Evolutionary conservation across 352 stramenopile species (phyloP).

Genomic region (Thalassiosira allenii): DNA sequence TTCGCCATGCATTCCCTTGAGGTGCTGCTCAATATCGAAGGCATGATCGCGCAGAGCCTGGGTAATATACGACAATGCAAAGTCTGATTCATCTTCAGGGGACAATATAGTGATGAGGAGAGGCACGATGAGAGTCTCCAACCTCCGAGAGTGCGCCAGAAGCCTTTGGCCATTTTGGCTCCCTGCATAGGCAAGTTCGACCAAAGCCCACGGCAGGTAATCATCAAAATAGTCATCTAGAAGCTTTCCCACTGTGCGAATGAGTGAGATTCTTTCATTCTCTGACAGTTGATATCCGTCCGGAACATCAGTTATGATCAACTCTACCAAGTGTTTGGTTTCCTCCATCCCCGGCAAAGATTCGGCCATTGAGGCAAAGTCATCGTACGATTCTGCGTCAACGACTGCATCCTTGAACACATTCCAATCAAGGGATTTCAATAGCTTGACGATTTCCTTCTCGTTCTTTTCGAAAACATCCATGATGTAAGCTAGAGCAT

Average conservation of each 20-base stretch:
- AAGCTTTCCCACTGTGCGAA: constrained; percentile 4
- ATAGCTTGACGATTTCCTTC: not conserved
- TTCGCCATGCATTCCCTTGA: not conserved
- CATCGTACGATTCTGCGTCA: not conserved
- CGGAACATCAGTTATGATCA: constrained; percentile 12
- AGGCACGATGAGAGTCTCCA: constrained; percentile 9
- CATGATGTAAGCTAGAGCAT: constrained; percentile 15
- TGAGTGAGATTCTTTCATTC: not conserved
- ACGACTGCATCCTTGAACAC: constrained; percentile 7
- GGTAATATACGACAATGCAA: constrained; percentile 5
- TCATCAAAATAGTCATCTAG: constrained; percentile 15
- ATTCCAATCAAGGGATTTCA: constrained; percentile 27
- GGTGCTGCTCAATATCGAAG: constrained; percentile 8
- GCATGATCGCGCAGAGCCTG: constrained; percentile 10
- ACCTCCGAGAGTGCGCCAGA: not conserved
- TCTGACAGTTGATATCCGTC: not conserved
- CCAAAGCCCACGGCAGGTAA: constrained; percentile 1
- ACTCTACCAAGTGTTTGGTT: constrained; percentile 3
- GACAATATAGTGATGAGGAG: not conserved
- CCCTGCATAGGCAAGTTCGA: not conserved
- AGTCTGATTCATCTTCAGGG: constrained; percentile 3
- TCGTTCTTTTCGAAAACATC: constrained; percentile 2
- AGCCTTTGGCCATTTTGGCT: not conserved
- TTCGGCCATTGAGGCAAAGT: not conserved
- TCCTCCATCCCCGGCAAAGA: constrained; percentile 5